These are phyloP conservation scores for Botryotinia convoluta DNA, from an alignment of 2,329 filamentous ascomycete species.

Conservation along the genomic window DNA sequence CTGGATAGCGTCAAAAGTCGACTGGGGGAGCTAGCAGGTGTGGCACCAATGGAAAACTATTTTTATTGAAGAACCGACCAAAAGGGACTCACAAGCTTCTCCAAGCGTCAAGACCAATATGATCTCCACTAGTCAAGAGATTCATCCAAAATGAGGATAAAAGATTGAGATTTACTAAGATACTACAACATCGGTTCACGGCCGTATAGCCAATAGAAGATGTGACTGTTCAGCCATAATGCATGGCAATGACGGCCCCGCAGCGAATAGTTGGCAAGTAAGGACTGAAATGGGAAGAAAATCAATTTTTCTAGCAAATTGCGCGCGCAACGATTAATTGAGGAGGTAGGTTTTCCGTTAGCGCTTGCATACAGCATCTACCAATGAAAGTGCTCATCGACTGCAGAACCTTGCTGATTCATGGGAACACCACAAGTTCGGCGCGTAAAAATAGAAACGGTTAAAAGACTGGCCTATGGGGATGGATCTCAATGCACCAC, in stretches of 20 bases:
- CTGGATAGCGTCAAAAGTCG: slow-evolving; percentile 9
- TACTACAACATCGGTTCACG: slow-evolving; percentile 6
- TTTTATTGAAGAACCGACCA: slow-evolving; percentile 20
- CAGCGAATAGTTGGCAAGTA: slow-evolving; percentile 14
- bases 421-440: background rate
- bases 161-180: slow-evolving; percentile 1
- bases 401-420: slow-evolving; percentile 16
- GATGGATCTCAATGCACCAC: background rate
- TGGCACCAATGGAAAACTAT: slow-evolving; percentile 6
- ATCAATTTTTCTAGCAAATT: slow-evolving; percentile 9
- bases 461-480: background rate
- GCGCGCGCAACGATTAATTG: slow-evolving; percentile 19
- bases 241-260: background rate
- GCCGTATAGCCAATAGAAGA: slow-evolving; percentile 7
- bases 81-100: slow-evolving; percentile 4
- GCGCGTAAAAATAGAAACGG: slow-evolving; percentile 20
- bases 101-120: slow-evolving; percentile 14
- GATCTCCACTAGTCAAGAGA: slow-evolving; percentile 2
- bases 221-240: slow-evolving; percentile 2
- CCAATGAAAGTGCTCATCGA: slow-evolving; percentile 13
- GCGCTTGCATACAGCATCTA: slow-evolving; percentile 16
- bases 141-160: background rate
- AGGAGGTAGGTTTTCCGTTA: background rate
- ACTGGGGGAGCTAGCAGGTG: background rate
- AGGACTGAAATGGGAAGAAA: slow-evolving; percentile 1